phyloP scores from a whole-genome alignment of 208 protist genomes.

The Leishmania aethiopica region DNA sequence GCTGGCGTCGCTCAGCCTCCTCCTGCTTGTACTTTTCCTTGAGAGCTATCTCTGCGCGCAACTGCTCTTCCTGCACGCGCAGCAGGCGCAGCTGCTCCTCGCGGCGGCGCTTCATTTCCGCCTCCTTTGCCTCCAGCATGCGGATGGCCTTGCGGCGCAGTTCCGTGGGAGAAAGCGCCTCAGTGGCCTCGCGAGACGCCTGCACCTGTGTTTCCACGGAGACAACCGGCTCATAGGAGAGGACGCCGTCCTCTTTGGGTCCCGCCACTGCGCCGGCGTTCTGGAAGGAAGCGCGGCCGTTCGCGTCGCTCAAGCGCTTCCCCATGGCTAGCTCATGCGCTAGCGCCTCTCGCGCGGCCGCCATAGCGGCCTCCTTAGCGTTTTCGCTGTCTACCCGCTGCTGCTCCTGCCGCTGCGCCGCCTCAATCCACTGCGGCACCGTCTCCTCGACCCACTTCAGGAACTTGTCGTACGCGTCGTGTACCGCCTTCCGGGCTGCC shows the following conservation, averaged over 20 bases:
- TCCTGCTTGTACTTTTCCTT: slow-evolving; percentile 63
- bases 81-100: slow-evolving; percentile 40
- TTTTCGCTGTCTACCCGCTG: slow-evolving; percentile 29
- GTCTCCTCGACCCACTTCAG: slow-evolving; percentile 55
- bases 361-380: slow-evolving; percentile 49
- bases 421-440: slow-evolving; percentile 67
- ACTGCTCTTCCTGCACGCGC: slow-evolving; percentile 42
- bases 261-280: neutral
- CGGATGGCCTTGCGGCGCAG: slow-evolving; percentile 69
- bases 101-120: slow-evolving; percentile 37
- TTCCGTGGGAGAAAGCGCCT: slow-evolving; percentile 16
- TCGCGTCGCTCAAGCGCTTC: slow-evolving; percentile 10
- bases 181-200: neutral
- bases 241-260: slow-evolving; percentile 21
- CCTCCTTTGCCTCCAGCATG: slow-evolving; percentile 78
- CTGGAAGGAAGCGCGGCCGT: neutral
- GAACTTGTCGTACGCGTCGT: slow-evolving; percentile 49
- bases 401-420: slow-evolving; percentile 39
- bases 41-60: slow-evolving; percentile 32
- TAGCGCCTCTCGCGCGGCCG: slow-evolving; percentile 61
- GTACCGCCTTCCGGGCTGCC: slow-evolving; percentile 31
- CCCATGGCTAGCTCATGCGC: slow-evolving; percentile 52
- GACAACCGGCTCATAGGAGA: slow-evolving; percentile 30
- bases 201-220: slow-evolving; percentile 17
- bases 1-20: slow-evolving; percentile 46